Percentiles rank a stretch among this genome's conserved stretches.
These are phyloP conservation scores for Xylaria sp. DNA, from an alignment of 2,329 filamentous ascomycete species.

Conservation along the genomic window DNA sequence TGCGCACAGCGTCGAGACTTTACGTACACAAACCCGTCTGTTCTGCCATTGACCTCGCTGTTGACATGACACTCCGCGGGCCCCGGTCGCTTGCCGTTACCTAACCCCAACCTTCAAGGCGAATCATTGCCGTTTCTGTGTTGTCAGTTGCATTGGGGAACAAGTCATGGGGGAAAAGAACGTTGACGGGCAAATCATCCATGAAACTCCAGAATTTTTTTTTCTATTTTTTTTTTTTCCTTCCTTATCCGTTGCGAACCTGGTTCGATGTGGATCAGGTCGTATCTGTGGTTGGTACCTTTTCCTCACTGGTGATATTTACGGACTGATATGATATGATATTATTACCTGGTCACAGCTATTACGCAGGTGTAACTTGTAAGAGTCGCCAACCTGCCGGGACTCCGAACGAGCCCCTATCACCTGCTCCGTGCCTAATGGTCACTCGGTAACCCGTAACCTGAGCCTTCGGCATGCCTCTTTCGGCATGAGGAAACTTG, in stretches of 20 bases:
- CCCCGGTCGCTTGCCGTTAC: background rate
- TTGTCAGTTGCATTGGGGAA: constrained; percentile 9
- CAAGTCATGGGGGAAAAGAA: constrained; percentile 11
- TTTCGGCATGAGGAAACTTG: constrained; percentile 9
- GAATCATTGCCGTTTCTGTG: constrained; percentile 16
- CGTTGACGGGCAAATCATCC: constrained; percentile 10
- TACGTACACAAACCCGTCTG: background rate
- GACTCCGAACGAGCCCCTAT: constrained; percentile 1
- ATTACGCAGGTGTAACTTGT: background rate
- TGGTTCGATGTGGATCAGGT: background rate
- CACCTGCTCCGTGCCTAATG: background rate
- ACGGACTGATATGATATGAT: background rate
- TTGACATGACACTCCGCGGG: background rate
- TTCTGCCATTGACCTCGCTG: background rate
- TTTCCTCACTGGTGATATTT: constrained; percentile 1
- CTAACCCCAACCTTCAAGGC: constrained; percentile 6
- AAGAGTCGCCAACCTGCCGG: constrained; percentile 5
- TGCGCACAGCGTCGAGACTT: background rate
- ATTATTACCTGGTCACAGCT: background rate
- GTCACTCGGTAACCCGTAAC: background rate
- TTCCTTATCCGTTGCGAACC: constrained; percentile 1
- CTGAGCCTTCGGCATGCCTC: constrained; percentile 14
- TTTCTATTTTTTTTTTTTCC: background rate
- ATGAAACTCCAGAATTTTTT: background rate
- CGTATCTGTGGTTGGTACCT: background rate